Conservation (phyloP, 2,329 filamentous ascomycete species). For the Colletotrichum tamarilloi region DNA sequence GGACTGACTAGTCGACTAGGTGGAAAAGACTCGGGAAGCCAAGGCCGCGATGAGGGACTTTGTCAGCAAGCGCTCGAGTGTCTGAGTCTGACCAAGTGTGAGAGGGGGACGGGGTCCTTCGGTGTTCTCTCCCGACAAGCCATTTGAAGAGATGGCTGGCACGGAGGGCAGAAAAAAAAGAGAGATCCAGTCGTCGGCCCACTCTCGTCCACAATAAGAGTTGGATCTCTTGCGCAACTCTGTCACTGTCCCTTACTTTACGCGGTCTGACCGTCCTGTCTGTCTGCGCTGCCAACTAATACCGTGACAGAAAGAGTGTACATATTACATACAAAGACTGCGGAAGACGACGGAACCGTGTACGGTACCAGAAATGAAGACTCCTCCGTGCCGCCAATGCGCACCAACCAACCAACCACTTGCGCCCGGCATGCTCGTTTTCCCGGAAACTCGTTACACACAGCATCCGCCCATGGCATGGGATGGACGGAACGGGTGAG, state of each 20-base stretch:
- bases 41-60: constrained; percentile 19
- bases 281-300: not conserved
- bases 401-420: constrained; percentile 21
- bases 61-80: constrained; percentile 24
- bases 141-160: not conserved
- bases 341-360: constrained; percentile 12
- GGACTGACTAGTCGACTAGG: not conserved
- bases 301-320: not conserved
- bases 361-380: constrained; percentile 1
- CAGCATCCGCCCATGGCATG: constrained; percentile 8
- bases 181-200: constrained; percentile 24
- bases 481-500: constrained; percentile 15
- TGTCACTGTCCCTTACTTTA: not conserved
- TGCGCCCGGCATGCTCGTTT: not conserved
- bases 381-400: not conserved
- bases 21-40: constrained; percentile 13
- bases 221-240: constrained; percentile 7
- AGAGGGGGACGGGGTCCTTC: constrained; percentile 17
- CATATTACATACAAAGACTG: not conserved
- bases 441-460: constrained; percentile 8
- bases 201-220: constrained; percentile 28
- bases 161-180: constrained; percentile 11
- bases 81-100: constrained; percentile 6
- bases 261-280: not conserved
- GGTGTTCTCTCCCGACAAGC: constrained; percentile 31